A percentile compares a stretch with the other conserved stretches of the same genome.
phyloP scores from a whole-genome alignment of 106 monocot species.

The Chionographis japonica region DNA sequence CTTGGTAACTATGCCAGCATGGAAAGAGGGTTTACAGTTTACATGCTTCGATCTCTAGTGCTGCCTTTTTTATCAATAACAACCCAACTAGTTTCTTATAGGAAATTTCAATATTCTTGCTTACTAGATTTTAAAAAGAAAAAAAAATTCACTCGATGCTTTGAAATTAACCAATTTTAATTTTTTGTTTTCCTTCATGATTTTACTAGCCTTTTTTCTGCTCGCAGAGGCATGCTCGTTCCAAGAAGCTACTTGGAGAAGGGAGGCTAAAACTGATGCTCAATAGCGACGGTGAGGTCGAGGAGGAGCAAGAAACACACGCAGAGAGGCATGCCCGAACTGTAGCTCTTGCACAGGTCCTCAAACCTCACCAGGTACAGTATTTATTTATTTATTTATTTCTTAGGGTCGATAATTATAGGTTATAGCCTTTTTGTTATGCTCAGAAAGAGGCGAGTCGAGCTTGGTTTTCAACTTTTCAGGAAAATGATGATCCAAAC shows the following conservation, averaged over 20 bases:
- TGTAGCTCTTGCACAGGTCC: constrained; percentile 69
- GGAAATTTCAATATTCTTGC: no score
- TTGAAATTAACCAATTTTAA: background rate
- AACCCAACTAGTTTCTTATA: no score
- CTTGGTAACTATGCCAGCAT: no score
- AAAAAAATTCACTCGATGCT: background rate
- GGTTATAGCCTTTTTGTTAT: background rate
- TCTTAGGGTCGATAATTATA: background rate
- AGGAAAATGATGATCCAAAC: constrained; percentile 32
- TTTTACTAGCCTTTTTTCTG: background rate
- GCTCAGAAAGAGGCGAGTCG: no score
- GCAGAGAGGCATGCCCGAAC: constrained; percentile 87
- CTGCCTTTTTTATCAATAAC: no score
- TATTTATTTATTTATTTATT: background rate
- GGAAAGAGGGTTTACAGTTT: no score
- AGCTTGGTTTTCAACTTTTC: constrained; percentile 10
- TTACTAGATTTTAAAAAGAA: no score
- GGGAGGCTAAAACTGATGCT: constrained; percentile 80
- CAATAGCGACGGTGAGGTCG: constrained; percentile 90
- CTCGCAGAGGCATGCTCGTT: constrained; percentile 69
- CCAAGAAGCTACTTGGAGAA: constrained; percentile 66
- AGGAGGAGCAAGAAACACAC: constrained; percentile 95
- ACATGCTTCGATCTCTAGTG: no score
- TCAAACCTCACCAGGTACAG: background rate
- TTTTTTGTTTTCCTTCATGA: background rate